Base-by-base conservation (phyloP, 768 basidiomycete genomes). In the Termitomyces sp. region DNA sequence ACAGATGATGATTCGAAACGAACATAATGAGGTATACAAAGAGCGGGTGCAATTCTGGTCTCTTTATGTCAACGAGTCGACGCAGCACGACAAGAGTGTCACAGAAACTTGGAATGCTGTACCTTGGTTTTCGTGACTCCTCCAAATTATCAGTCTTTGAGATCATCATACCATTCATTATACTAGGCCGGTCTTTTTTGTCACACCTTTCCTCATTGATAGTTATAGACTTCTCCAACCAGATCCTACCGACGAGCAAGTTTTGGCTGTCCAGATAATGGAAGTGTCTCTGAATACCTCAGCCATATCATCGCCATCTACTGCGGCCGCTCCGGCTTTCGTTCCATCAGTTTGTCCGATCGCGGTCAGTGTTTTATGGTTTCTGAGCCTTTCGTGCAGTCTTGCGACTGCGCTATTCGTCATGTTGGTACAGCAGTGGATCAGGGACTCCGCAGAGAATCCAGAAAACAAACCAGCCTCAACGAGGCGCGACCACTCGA, bases 131-230 rank as follows among this genome's bases (percentile, higher is more conserved):
- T 74, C 50, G 71, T 74, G 39, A 10, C 1, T 32, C n/a, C n/a
- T 32, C 9, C 32, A 32, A 32, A 5, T 10, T 32, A 9, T 8
- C 9, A 56, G 69, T 29, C 46, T 41, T 42, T 46, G 34, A 32
- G 2, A 10, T 32, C 9, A 32, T 6, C 32, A 8, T 32, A 6
- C 5, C 29, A 29, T 29, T 29, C n/a, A n/a, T n/a, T n/a, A n/a
- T n/a, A n/a, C 29, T 10, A 77, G 76, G 69, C 73, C 26, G 76
- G 76, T 68, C 65, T 78, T 16, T 78, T 78, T 59, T 1, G 65
- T 74, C 6, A 74, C 73, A 1, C 67, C 74, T 1, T 78, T 77
- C 50, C 66, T 73, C 12, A 65, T 74, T 22, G 69, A 74, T 39
- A 72, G 70, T 5, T 72, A 75, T 29, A 29, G 6, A 6, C 29